Evolutionary conservation across 768 basidiomycete species (phyloP).

Genomic region (Mycena metata): DNA sequence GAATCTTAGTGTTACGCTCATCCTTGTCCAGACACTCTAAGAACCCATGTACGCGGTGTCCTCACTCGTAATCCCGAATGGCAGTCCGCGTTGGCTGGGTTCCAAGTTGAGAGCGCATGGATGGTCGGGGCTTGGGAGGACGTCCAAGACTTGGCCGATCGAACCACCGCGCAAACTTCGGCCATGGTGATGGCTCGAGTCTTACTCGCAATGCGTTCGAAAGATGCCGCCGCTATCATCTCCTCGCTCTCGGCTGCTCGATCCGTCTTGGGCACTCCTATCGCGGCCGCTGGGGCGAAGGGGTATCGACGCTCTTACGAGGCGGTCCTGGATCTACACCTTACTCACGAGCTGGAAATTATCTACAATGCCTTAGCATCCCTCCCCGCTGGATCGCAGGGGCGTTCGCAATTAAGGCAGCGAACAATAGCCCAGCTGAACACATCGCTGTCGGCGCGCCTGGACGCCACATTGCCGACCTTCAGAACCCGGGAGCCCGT

Average conservation of each 20-base stretch:
- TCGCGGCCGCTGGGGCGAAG: conserved; percentile 82
- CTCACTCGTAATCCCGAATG: conserved; percentile 88
- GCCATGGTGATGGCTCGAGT: conserved; percentile 83
- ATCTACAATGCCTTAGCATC: conserved; percentile 62
- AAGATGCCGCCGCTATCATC: conserved; percentile 59
- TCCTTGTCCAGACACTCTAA: conserved; percentile 80
- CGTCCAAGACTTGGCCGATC: conserved; percentile 72
- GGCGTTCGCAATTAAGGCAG: conserved; percentile 49
- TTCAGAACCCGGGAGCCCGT: conserved; percentile 92
- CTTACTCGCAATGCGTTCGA: conserved; percentile 81
- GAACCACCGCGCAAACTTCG: conserved; percentile 64
- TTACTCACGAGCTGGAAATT: conserved; percentile 87
- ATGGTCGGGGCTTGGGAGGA: conserved; percentile 95
- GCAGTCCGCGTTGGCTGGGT: conserved; percentile 81
- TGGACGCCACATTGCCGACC: conserved; percentile 85
- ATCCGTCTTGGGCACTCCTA: conserved; percentile 79
- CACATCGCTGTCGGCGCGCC: conserved; percentile 68
- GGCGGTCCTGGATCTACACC: conserved; percentile 85
- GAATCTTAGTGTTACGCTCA: conserved; percentile 20
- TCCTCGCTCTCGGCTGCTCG: conserved; percentile 76
- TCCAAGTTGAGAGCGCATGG: conserved; percentile 95
- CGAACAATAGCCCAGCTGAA: conserved; percentile 60
- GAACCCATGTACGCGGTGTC: conserved; percentile 94
- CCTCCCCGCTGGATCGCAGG: conserved; percentile 56
- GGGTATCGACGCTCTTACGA: conserved; percentile 93